Evolutionary conservation across 495 filamentous ascomycete genomes (phyloP).

Genomic region (Podospora pseudoanserina): DNA sequence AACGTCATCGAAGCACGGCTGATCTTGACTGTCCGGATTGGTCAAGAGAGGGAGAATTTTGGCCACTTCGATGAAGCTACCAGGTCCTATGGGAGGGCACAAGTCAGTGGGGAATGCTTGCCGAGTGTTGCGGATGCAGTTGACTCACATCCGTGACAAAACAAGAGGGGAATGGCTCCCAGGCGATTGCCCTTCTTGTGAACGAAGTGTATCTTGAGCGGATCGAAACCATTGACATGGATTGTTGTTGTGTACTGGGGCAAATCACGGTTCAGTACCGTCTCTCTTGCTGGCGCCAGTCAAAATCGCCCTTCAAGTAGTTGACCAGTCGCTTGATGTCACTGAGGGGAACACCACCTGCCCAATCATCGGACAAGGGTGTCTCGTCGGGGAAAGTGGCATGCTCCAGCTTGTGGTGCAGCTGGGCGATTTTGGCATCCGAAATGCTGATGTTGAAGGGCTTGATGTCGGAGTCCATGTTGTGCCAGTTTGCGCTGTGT

Average conservation of each 20-base stretch:
- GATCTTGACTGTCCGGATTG: conserved; percentile 30
- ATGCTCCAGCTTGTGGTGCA: conserved; percentile 31
- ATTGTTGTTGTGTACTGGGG: conserved; percentile 55
- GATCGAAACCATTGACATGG: conserved; percentile 42
- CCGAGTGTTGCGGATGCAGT: neutral
- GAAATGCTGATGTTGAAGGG: conserved; percentile 36
- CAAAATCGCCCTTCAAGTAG: conserved; percentile 48
- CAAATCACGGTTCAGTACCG: conserved; percentile 45
- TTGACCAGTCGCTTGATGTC: conserved; percentile 50
- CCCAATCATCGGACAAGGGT: conserved; percentile 31
- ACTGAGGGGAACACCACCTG: conserved; percentile 45
- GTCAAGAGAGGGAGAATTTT: conserved; percentile 60
- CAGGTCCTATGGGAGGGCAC: conserved; percentile 51
- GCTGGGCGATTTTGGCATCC: conserved; percentile 26
- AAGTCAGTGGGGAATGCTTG: neutral
- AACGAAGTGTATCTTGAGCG: conserved; percentile 51
- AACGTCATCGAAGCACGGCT: conserved; percentile 60
- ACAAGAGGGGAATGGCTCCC: conserved; percentile 51
- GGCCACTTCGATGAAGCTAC: conserved; percentile 63
- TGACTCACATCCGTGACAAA: conserved; percentile 53
- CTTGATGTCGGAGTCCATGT: conserved; percentile 17
- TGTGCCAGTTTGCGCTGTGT: neutral
- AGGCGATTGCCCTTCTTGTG: conserved; percentile 49
- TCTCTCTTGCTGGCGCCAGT: conserved; percentile 50
- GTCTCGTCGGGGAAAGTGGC: conserved; percentile 31